Evolutionary conservation across 2,329 filamentous ascomycete species (phyloP), one percentile per base, ranked within the genome.

Genomic region (Apiospora rasikravindrae): DNA sequence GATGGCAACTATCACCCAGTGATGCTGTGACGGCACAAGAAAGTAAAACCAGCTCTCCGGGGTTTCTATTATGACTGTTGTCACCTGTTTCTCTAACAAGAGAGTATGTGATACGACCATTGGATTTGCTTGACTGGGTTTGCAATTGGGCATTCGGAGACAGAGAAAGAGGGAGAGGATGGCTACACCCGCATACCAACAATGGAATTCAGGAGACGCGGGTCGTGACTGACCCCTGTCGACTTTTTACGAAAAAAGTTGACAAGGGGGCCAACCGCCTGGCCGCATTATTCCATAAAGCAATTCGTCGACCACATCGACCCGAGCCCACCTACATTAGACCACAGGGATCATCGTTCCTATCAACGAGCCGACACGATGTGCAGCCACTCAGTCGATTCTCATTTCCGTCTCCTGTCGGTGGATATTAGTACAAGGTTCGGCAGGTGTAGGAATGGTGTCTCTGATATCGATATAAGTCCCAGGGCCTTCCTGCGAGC

Each of bases 41-140:
- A 51, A 51, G n/a, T 51, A 51, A 51, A 51, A 51, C 49, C 49
- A 51, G 49, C 49, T 51, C 49, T 51, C 49, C 49, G 49, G n/a
- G n/a, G 49, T 51, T 24, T 51, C n/a, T 51, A 51, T 51, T 24
- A 8, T 51, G 10, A 51, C 49, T 24, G n/a, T 51, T 51, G n/a
- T 51, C n/a, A 51, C 49, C 49, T 51, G n/a, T 51, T 51, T 51
- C 49, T 51, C 10, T 51, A 51, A 51, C n/a, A 51, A 51, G 22
- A 51, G n/a, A 51, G 49, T 51, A 51, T 51, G n/a, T 51, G n/a
- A 24, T 51, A 51, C n/a, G 22, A 26, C n/a, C n/a, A 51, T 51
- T 26, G n/a, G 16, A 51, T 26, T 51, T 51, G n/a, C 49, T 51
- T 51, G n/a, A 51, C n/a, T 51, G n/a, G 49, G n/a, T 26, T 51